Percentiles rank a stretch among this genome's conserved stretches.
Evolutionary conservation across 805 yeast genomes (phyloP).

Genomic region (Starmerella vitae): DNA sequence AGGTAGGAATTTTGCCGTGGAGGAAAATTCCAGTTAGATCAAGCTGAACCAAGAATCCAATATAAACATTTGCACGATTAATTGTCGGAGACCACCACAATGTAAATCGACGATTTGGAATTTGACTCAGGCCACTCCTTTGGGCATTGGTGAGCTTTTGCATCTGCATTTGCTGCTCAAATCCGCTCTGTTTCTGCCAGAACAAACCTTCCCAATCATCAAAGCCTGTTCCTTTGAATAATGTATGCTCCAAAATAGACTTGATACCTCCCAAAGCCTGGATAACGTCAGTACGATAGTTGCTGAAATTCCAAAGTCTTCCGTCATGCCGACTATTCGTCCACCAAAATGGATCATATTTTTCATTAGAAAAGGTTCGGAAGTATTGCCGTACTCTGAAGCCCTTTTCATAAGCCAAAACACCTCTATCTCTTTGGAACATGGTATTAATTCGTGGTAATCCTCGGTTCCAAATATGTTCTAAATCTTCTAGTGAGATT

Average conservation of each 20-base stretch:
- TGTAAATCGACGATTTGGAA: conserved; percentile 93
- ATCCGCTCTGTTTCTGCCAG: conserved; percentile 97
- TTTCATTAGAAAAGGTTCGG: conserved; percentile 54
- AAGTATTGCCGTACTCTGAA: conserved; percentile 73
- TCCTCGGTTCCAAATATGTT: conserved; percentile 93
- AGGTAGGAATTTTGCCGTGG: conserved; percentile 95
- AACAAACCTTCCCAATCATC: conserved; percentile 97
- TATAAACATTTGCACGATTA: conserved; percentile 93
- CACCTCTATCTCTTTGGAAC: conserved; percentile 89
- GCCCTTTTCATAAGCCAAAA: conserved; percentile 89
- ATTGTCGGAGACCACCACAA: conserved; percentile 99
- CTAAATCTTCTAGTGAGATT: conserved; percentile 82
- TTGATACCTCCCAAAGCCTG: conserved; percentile 97
- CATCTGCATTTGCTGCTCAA: conserved; percentile 89
- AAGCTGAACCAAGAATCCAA: conserved; percentile 89
- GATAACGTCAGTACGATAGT: conserved; percentile 88
- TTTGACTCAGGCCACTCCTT: conserved; percentile 90
- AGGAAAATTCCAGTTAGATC: conserved; percentile 93
- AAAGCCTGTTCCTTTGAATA: conserved; percentile 94
- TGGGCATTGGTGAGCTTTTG: conserved; percentile 95
- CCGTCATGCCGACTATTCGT: conserved; percentile 88
- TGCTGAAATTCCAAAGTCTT: conserved; percentile 80
- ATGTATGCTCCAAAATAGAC: conserved; percentile 84
- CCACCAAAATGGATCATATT: conserved; percentile 95
- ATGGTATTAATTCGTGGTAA: conserved; percentile 89